These are phyloP conservation scores for Flaveria floridana DNA, from an alignment of 140 eudicot genomes.

Conservation along the genomic window DNA sequence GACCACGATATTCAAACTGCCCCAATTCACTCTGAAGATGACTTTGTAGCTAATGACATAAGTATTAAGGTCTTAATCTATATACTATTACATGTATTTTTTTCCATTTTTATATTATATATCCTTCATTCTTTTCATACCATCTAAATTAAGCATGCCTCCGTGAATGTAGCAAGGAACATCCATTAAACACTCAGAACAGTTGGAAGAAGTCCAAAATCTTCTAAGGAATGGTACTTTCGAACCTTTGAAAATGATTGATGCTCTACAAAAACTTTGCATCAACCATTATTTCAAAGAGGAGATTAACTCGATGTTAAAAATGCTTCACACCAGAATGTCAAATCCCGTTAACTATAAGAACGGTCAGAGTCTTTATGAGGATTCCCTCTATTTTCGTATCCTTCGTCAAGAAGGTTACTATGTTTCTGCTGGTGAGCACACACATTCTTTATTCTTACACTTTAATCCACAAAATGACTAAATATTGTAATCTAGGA, in stretches of 20 bases:
- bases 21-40: neutral
- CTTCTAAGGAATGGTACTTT: conserved; percentile 17
- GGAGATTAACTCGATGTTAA: conserved; percentile 37
- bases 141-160: conserved; percentile 8
- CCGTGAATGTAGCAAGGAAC: conserved; percentile 30
- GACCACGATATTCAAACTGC: conserved; percentile 3
- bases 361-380: conserved; percentile 25
- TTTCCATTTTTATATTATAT: neutral
- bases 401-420: conserved; percentile 65
- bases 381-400: conserved; percentile 48
- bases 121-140: neutral
- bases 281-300: conserved; percentile 43
- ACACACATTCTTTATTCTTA: neutral
- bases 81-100: neutral
- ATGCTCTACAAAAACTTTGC: conserved; percentile 53
- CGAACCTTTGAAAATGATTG: conserved; percentile 35
- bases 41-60: neutral
- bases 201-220: conserved; percentile 13
- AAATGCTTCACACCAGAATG: conserved; percentile 12
- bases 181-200: conserved; percentile 16
- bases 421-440: conserved; percentile 48
- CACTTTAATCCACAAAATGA: neutral
- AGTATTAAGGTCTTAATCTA: conserved; percentile 13
- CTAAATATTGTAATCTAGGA: neutral
- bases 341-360: neutral